Conservation (phyloP, 2,329 filamentous ascomycete species). For the Mariannaea sp. region DNA sequence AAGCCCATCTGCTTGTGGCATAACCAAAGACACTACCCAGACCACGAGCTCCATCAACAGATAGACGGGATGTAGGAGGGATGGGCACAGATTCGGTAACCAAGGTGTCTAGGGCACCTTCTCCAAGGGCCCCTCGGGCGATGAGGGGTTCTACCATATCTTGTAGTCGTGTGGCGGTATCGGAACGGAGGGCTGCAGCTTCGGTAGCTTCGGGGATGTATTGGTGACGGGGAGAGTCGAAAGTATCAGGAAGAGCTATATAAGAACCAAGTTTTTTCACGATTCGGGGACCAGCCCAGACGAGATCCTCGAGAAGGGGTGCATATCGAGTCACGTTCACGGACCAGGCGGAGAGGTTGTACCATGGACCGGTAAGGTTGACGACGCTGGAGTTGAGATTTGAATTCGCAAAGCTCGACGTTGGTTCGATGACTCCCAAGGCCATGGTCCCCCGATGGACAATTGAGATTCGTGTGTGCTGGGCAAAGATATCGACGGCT, state of each 20-base stretch:
- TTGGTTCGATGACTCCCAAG: conserved; percentile 28
- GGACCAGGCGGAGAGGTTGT: conserved; percentile 61
- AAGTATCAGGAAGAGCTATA: conserved; percentile 61
- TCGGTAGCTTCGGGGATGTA: conserved; percentile 29
- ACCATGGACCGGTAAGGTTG: conserved; percentile 46
- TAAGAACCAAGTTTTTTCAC: conserved; percentile 71
- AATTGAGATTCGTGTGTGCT: neutral
- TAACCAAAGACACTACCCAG: conserved; percentile 89
- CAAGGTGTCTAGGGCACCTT: conserved; percentile 18
- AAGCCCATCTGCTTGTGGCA: conserved; percentile 87
- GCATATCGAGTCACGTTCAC: conserved; percentile 63
- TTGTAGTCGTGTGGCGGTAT: conserved; percentile 33
- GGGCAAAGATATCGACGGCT: neutral
- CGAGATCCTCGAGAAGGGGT: conserved; percentile 70
- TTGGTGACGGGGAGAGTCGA: conserved; percentile 57
- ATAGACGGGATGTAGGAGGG: conserved; percentile 51
- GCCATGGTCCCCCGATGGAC: conserved; percentile 32
- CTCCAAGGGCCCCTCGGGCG: conserved; percentile 14
- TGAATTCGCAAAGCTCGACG: conserved; percentile 26
- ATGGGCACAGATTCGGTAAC: conserved; percentile 22
- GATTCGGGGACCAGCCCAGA: conserved; percentile 72
- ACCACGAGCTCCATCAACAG: conserved; percentile 66
- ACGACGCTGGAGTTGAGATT: conserved; percentile 17
- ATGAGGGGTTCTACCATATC: conserved; percentile 39
- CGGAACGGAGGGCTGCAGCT: conserved; percentile 28